These are phyloP conservation scores for Biscutella auriculata DNA, from an alignment of 441 rosid species.

Conservation along the genomic window DNA sequence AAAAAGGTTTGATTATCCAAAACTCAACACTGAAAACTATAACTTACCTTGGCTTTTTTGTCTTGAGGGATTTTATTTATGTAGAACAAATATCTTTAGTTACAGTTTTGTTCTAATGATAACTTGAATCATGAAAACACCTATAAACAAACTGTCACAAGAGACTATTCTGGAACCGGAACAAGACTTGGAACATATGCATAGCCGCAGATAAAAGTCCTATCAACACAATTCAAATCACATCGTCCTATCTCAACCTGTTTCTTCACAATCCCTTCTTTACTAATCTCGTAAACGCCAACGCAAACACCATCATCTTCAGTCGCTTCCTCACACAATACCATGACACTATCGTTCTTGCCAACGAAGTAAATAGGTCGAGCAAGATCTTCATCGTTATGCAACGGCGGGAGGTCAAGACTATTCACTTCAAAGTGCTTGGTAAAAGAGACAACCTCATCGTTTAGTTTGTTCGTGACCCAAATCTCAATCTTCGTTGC, in stretches of 20 bases:
- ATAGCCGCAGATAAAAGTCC: background rate
- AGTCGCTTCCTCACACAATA: constrained; percentile 10
- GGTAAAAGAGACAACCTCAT: constrained; percentile 9
- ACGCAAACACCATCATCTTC: constrained; percentile 1
- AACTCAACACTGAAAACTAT: background rate
- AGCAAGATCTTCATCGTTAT: constrained; percentile 12
- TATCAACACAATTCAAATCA: background rate
- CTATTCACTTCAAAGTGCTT: constrained; percentile 10
- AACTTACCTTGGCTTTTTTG: background rate
- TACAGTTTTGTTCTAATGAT: constrained; percentile 15
- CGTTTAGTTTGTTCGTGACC: constrained; percentile 6
- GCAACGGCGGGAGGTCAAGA: constrained; percentile 11
- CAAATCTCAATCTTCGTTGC: constrained; percentile 13
- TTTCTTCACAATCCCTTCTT: background rate
- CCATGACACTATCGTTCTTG: background rate
- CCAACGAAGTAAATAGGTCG: constrained; percentile 16
- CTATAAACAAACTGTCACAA: background rate
- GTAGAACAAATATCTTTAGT: constrained; percentile 5
- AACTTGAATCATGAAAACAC: background rate
- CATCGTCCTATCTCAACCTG: constrained; percentile 7
- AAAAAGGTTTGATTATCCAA: background rate
- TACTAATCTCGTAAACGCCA: constrained; percentile 4
- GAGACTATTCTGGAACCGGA: constrained; percentile 12
- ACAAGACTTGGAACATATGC: constrained; percentile 15
- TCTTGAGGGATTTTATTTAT: constrained; percentile 13